Conservation (phyloP, 192 early-diverging fungal species). For the Podila epicladia region DNA sequence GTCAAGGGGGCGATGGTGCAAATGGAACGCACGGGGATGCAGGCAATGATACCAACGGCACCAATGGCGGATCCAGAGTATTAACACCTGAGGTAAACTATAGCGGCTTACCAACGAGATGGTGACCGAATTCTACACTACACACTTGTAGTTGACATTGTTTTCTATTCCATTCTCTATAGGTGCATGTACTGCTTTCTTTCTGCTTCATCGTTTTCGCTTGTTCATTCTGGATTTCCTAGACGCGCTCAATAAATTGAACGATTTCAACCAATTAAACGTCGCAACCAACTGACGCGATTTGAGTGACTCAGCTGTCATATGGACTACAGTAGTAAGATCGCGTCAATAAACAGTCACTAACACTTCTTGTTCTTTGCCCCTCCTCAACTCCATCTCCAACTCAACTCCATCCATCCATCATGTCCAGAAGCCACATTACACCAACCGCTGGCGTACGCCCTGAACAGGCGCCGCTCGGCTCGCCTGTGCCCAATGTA, state of each 20-base stretch:
- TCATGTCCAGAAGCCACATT: constrained; percentile 15
- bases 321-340: too few species aligned
- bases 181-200: too few species aligned
- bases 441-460: constrained; percentile 33
- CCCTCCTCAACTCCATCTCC: not conserved
- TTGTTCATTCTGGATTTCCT: too few species aligned
- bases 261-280: too few species aligned
- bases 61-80: not conserved
- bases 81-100: not conserved
- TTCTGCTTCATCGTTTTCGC: too few species aligned
- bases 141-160: not conserved
- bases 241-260: too few species aligned
- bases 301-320: too few species aligned
- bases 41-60: not conserved
- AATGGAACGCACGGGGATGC: constrained; percentile 13
- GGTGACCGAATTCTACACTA: not conserved
- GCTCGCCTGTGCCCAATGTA: constrained; percentile 80
- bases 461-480: constrained; percentile 59
- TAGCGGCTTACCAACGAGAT: not conserved
- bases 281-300: too few species aligned
- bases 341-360: not conserved
- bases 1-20: constrained; percentile 7
- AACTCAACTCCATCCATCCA: not conserved
- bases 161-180: not conserved
- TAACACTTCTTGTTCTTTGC: not conserved